phyloP scores from a whole-genome alignment of 148 eudicot species.

The Fagopyrum tataricum region DNA sequence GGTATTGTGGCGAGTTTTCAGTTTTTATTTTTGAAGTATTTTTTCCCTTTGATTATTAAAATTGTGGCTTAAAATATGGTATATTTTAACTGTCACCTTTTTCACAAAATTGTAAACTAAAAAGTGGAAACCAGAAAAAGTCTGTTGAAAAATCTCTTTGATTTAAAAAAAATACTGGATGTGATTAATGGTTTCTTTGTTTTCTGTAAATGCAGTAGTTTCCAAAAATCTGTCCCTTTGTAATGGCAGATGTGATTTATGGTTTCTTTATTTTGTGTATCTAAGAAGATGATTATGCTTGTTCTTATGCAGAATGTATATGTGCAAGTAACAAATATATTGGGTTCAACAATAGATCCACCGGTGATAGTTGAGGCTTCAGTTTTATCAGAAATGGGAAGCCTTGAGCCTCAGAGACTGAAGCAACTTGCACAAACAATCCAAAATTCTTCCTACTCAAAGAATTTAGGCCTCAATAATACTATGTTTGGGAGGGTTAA shows the following conservation, averaged over 20 bases:
- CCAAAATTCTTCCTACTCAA: constrained; percentile 27
- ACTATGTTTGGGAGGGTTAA: constrained; percentile 60
- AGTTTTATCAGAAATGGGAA: constrained; percentile 32
- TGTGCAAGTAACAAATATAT: constrained; percentile 41
- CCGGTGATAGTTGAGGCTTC: constrained; percentile 48
- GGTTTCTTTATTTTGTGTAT: background rate
- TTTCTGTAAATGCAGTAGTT: background rate
- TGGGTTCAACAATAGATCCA: constrained; percentile 49
- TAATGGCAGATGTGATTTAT: too few species aligned
- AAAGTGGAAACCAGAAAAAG: too few species aligned
- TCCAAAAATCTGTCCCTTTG: background rate
- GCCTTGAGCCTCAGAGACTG: constrained; percentile 41
- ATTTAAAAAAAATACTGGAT: too few species aligned
- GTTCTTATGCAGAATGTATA: constrained; percentile 35
- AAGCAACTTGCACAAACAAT: constrained; percentile 53
- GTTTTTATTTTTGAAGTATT: too few species aligned
- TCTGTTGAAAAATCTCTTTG: too few species aligned
- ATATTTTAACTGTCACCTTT: too few species aligned
- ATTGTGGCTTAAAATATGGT: too few species aligned
- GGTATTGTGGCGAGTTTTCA: too few species aligned
- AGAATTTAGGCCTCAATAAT: constrained; percentile 55
- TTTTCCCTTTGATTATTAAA: too few species aligned
- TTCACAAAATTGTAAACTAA: too few species aligned
- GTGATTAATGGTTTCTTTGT: too few species aligned
- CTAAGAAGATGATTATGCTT: background rate